Evolutionary conservation across 1,284 basidiomycete species (phyloP).

Genomic region (Ustilago sp.): DNA sequence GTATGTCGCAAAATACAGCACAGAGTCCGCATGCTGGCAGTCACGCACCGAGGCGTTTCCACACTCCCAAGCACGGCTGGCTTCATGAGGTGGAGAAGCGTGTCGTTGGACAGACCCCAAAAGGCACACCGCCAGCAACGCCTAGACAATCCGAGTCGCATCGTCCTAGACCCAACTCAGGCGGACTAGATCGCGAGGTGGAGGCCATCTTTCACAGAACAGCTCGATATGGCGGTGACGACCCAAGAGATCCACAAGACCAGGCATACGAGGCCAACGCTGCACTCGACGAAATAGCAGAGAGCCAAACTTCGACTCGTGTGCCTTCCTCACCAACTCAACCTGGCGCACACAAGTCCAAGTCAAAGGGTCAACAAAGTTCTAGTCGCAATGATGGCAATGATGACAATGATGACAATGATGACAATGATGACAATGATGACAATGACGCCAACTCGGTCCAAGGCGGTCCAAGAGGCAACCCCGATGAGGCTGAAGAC

Average conservation of each 20-base stretch:
- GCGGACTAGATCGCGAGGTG: conserved; percentile 23
- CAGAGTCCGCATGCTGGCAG: neutral
- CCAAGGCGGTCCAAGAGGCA: conserved; percentile 30
- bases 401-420: conserved; percentile 5
- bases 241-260: conserved; percentile 38
- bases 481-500: conserved; percentile 35
- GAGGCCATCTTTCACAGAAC: conserved; percentile 33
- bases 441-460: conserved; percentile 20
- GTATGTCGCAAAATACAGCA: conserved; percentile 24
- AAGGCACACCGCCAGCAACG: conserved; percentile 12
- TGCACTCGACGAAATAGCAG: conserved; percentile 1
- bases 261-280: conserved; percentile 16
- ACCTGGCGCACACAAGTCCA: conserved; percentile 13
- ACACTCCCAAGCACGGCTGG: conserved; percentile 39
- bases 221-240: conserved; percentile 37
- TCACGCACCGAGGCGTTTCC: conserved; percentile 2
- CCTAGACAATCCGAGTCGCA: conserved; percentile 14
- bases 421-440: conserved; percentile 3
- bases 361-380: conserved; percentile 1
- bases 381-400: neutral
- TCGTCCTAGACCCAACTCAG: conserved; percentile 2
- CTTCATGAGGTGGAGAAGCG: conserved; percentile 29
- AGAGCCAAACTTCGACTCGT: conserved; percentile 24
- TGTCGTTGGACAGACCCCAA: conserved; percentile 31
- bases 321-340: conserved; percentile 32